Conservation (phyloP, 2,329 filamentous ascomycete genomes). For the Penicillium sp. region DNA sequence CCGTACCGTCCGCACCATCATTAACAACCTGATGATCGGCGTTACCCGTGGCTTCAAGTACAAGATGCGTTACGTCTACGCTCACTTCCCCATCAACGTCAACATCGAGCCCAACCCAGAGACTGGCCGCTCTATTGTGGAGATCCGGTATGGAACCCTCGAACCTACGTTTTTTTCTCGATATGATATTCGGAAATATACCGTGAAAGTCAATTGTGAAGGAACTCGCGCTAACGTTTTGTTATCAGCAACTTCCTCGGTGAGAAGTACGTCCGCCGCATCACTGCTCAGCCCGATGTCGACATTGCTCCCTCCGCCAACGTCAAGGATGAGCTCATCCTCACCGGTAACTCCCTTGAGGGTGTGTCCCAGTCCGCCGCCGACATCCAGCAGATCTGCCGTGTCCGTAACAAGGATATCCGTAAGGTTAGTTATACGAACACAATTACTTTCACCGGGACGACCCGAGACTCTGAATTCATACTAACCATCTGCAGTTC, state of each 20-base stretch:
- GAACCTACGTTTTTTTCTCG: neutral
- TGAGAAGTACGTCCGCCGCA: conserved; percentile 97
- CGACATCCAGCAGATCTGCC: conserved; percentile 99
- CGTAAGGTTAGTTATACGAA: conserved; percentile 68
- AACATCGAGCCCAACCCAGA: conserved; percentile 96
- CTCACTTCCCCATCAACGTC: conserved; percentile 99
- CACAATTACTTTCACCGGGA: neutral
- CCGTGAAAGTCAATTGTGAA: neutral
- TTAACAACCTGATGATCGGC: conserved; percentile 98
- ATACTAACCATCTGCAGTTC: conserved; percentile 61
- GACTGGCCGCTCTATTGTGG: conserved; percentile 82
- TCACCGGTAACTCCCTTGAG: conserved; percentile 93
- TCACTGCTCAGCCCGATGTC: conserved; percentile 86
- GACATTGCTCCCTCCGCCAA: conserved; percentile 84
- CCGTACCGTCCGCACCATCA: conserved; percentile 94
- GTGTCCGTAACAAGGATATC: conserved; percentile 99
- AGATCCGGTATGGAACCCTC: conserved; percentile 78
- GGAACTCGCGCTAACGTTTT: neutral
- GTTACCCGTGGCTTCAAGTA: conserved; percentile 99
- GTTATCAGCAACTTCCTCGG: conserved; percentile 83
- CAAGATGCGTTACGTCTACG: conserved; percentile 99
- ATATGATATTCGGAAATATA: neutral
- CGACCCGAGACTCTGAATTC: neutral
- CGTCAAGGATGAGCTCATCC: conserved; percentile 96
- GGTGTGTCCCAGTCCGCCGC: conserved; percentile 95